A percentile compares a stretch with the other conserved stretches of the same genome.
Conservation (phyloP, 139 green algal genomes). For the Auxenochlorella pyrenoidosa region DNA sequence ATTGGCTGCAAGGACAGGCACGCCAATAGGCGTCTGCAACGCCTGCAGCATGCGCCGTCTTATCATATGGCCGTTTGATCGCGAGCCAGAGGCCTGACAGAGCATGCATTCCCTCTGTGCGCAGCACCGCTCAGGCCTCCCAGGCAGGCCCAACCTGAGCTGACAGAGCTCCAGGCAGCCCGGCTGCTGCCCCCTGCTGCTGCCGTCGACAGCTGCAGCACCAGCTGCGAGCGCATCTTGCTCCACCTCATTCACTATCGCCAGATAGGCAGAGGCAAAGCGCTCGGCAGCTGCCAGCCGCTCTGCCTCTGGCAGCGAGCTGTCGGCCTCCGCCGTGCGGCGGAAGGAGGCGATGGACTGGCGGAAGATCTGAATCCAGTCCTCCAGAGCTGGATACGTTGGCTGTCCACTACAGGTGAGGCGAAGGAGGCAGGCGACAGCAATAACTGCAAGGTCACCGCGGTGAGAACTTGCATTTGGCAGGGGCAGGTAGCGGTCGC, state of each 20-base stretch:
- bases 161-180: constrained; percentile 33
- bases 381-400: constrained; percentile 39
- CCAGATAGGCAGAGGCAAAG: constrained; percentile 32
- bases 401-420: constrained; percentile 11
- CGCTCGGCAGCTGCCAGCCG: background rate
- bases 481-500: too few species aligned
- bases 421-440: background rate
- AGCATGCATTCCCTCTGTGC: background rate
- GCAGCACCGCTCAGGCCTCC: background rate
- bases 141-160: background rate
- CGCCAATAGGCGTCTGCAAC: too few species aligned
- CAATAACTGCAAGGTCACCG: background rate
- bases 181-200: background rate
- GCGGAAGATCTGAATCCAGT: constrained; percentile 80
- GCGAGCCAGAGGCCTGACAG: background rate
- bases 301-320: constrained; percentile 6
- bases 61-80: too few species aligned
- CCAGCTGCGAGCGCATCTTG: background rate
- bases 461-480: too few species aligned
- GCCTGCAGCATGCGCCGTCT: too few species aligned
- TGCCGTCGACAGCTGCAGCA: background rate
- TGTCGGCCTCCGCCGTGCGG: constrained; percentile 38
- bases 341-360: constrained; percentile 65
- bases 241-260: background rate
- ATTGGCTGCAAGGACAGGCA: too few species aligned